These are phyloP conservation scores for Leishmania tropica DNA, from an alignment of 208 protist species.

Conservation along the genomic window DNA sequence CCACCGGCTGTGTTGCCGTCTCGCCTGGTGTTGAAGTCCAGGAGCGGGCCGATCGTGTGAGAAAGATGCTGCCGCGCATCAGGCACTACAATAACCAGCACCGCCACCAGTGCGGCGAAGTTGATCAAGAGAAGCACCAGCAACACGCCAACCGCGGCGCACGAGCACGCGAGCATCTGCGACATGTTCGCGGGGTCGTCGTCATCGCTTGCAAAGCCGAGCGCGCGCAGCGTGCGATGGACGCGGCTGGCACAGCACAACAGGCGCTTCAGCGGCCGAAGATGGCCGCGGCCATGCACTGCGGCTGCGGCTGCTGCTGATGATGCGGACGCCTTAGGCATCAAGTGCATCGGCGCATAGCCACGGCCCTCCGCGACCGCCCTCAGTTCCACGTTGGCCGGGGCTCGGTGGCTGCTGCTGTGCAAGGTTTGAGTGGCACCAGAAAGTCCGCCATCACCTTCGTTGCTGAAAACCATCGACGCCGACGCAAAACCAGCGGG, in stretches of 20 bases:
- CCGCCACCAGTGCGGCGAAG: constrained; percentile 5
- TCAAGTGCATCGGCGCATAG: too few relatives aligned
- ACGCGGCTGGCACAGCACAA: constrained; percentile 13
- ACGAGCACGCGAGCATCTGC: constrained; percentile 20
- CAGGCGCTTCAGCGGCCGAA: background rate
- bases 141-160: constrained; percentile 10
- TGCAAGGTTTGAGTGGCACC: background rate
- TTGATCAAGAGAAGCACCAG: constrained; percentile 17
- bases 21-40: constrained; percentile 2
- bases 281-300: background rate
- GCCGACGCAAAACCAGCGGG: background rate
- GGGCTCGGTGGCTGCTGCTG: background rate
- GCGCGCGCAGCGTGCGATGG: constrained; percentile 3
- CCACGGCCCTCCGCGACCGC: background rate
- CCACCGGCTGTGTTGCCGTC: background rate
- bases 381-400: background rate
- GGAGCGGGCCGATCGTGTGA: background rate
- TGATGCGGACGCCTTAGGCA: background rate
- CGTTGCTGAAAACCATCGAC: background rate
- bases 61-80: background rate
- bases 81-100: constrained; percentile 18
- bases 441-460: background rate
- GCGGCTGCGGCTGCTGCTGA: background rate
- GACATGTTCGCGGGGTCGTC: background rate
- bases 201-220: constrained; percentile 9